These are phyloP conservation scores for Passiflora organensis DNA, from an alignment of 345 rosid genomes.

Conservation along the genomic window DNA sequence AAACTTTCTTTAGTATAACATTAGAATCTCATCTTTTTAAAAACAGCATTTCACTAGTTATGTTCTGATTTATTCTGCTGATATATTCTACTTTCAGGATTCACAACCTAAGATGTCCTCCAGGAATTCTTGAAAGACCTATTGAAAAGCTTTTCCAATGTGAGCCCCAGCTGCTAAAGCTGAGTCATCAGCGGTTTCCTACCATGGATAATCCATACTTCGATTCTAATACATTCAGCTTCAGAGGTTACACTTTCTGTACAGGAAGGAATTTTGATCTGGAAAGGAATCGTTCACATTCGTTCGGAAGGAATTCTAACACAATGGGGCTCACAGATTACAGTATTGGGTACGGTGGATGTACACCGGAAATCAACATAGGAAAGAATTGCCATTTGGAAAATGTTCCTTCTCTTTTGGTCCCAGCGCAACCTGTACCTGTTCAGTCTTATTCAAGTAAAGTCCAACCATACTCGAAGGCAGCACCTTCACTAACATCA, in stretches of 20 bases:
- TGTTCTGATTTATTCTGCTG: neutral
- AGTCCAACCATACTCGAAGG: neutral
- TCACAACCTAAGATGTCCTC: conserved; percentile 40
- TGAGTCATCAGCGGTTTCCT: conserved; percentile 33
- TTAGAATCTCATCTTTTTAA: neutral
- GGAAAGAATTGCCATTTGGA: neutral
- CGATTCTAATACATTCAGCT: neutral
- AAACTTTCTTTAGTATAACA: neutral
- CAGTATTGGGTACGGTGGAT: neutral
- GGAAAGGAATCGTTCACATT: no score
- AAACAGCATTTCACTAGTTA: no score
- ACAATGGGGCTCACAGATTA: neutral
- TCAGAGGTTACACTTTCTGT: no score
- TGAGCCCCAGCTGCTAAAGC: conserved; percentile 24
- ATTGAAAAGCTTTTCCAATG: conserved; percentile 41
- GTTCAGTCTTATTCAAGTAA: conserved; percentile 1
- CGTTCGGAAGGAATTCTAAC: no score
- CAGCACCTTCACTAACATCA: conserved; percentile 21
- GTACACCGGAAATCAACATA: neutral
- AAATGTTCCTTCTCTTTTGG: neutral
- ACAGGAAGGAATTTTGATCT: no score
- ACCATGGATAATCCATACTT: conserved; percentile 21
- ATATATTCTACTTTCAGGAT: conserved; percentile 31
- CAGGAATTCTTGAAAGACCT: conserved; percentile 41
- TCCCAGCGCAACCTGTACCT: conserved; percentile 3